phyloP scores from a whole-genome alignment of 306 rosid genomes.

The Nissolia schottii region DNA sequence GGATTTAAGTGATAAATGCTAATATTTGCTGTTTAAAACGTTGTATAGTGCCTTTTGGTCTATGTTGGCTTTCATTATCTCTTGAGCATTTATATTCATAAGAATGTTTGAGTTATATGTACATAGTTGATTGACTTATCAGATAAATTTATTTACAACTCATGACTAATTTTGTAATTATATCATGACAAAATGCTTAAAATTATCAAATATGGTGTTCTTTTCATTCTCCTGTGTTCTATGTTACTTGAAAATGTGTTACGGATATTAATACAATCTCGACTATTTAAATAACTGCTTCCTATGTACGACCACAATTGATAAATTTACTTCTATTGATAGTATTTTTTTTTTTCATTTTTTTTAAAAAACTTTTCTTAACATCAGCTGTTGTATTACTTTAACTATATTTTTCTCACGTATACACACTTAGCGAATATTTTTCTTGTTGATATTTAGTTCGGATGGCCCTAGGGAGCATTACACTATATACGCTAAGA shows the following conservation, averaged over 20 bases:
- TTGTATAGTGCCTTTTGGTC: not conserved
- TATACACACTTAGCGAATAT: slow-evolving; percentile 2
- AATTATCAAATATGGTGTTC: not conserved
- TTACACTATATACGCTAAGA: slow-evolving; percentile 50
- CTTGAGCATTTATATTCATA: not conserved
- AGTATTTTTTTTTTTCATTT: not conserved
- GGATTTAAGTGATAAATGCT: not conserved
- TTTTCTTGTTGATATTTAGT: slow-evolving; percentile 43
- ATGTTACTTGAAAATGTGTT: not conserved
- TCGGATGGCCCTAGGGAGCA: slow-evolving; percentile 79
- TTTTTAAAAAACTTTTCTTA: not conserved
- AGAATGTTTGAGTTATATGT: not conserved
- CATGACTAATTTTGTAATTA: not conserved
- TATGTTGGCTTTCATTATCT: not conserved
- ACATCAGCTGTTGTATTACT: slow-evolving; percentile 1
- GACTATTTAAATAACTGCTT: not conserved
- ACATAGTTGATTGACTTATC: not conserved
- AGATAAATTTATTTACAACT: slow-evolving; percentile 2
- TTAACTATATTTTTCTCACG: not conserved
- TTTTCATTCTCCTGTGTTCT: not conserved
- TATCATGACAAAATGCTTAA: not conserved
- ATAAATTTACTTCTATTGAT: not conserved
- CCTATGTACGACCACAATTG: not conserved
- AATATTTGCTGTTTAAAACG: not conserved
- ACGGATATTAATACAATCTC: not conserved